These are phyloP conservation scores for Cokeromyces recurvatus DNA, from an alignment of 371 early-diverging fungal genomes.

Conservation along the genomic window DNA sequence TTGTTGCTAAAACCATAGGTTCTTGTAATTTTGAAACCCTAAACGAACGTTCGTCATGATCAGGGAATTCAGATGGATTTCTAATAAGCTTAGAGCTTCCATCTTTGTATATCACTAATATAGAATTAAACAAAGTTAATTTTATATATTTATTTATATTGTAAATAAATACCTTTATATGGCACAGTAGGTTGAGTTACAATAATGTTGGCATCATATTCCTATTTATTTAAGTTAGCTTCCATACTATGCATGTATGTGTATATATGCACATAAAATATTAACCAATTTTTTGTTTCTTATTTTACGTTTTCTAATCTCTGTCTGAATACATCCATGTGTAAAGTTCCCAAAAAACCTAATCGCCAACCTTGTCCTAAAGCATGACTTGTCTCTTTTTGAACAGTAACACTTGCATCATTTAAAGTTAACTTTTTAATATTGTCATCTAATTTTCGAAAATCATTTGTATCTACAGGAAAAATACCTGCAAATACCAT, in stretches of 20 bases:
- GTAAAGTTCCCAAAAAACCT: slow-evolving; percentile 94
- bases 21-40: slow-evolving; percentile 75
- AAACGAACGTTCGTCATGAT: slow-evolving; percentile 57
- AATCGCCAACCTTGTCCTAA: slow-evolving; percentile 96
- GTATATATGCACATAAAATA: too few relatives aligned
- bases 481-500: slow-evolving; percentile 94
- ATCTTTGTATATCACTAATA: slow-evolving; percentile 51
- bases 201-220: slow-evolving; percentile 89
- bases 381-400: slow-evolving; percentile 84
- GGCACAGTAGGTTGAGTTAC: slow-evolving; percentile 94
- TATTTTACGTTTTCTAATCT: slow-evolving; percentile 86
- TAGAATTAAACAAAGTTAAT: too few relatives aligned
- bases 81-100: slow-evolving; percentile 60
- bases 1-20: slow-evolving; percentile 89
- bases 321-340: slow-evolving; percentile 97
- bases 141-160: too few relatives aligned
- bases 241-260: too few relatives aligned
- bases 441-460: slow-evolving; percentile 82
- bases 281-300: too few relatives aligned
- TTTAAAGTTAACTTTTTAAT: slow-evolving; percentile 90
- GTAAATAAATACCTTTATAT: slow-evolving; percentile 52
- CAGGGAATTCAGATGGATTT: slow-evolving; percentile 94
- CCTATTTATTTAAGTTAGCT: too few relatives aligned
- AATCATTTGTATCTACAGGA: slow-evolving; percentile 89
- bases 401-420: slow-evolving; percentile 88